These are phyloP conservation scores for Neurospora sp. DNA, from an alignment of 495 filamentous ascomycete species.

Conservation along the genomic window DNA sequence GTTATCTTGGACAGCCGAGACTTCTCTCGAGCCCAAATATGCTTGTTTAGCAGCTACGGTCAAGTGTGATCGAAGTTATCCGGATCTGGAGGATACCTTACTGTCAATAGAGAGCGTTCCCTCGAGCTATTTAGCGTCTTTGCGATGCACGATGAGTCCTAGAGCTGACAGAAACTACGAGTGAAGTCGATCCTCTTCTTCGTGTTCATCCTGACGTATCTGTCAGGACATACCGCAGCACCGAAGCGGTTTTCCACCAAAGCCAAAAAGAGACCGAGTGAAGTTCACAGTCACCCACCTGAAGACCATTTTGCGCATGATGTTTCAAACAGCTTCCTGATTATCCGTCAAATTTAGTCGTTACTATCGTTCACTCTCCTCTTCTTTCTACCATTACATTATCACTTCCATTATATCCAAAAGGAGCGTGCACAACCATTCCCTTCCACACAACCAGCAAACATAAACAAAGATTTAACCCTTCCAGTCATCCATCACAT, in stretches of 20 bases:
- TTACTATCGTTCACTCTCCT: background rate
- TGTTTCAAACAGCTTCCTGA: background rate
- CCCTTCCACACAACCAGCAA: background rate
- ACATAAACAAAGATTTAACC: background rate
- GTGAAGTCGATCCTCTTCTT: background rate
- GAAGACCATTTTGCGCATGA: too few relatives aligned
- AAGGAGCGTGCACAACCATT: background rate
- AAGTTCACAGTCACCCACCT: too few relatives aligned
- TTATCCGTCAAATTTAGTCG: background rate
- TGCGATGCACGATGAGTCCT: background rate
- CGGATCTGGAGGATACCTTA: background rate
- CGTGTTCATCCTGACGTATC: background rate
- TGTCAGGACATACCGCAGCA: background rate
- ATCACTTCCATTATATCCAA: background rate
- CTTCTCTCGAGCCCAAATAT: background rate
- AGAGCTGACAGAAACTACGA: background rate
- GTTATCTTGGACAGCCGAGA: background rate
- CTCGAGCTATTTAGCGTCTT: background rate
- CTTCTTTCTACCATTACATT: background rate
- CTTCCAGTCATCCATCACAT: too few relatives aligned
- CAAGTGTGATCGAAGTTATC: background rate
- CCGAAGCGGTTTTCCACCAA: background rate
- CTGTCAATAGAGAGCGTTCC: background rate
- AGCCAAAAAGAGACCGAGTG: too few relatives aligned
- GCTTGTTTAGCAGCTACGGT: background rate